Conservation (phyloP, 2,329 filamentous ascomycete species). For the Xylaria sp. region DNA sequence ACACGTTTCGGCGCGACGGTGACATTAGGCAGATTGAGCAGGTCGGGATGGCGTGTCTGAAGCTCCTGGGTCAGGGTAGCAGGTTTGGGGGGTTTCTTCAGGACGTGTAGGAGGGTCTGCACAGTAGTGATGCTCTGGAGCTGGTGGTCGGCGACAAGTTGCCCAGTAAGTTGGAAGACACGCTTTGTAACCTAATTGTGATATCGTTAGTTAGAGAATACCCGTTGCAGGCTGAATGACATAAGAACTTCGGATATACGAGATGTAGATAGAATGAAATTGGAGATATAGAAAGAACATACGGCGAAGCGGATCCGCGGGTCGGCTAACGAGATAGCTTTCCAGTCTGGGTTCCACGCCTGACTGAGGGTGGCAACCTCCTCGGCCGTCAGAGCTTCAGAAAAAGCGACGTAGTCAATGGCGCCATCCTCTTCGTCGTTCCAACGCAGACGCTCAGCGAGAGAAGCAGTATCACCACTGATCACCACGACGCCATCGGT, state of each 20-base stretch:
- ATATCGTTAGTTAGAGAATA: neutral
- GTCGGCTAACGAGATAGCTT: conserved; percentile 66
- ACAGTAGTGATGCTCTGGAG: conserved; percentile 67
- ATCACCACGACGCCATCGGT: conserved; percentile 55
- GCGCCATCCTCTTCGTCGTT: conserved; percentile 37
- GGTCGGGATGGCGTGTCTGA: conserved; percentile 48
- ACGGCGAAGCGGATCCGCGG: conserved; percentile 77
- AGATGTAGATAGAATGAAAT: neutral
- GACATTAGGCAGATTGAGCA: conserved; percentile 72
- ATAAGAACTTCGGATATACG: neutral
- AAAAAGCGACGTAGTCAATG: conserved; percentile 4
- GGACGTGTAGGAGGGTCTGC: conserved; percentile 63
- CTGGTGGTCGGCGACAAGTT: conserved; percentile 75
- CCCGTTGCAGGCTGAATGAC: neutral
- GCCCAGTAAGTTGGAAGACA: conserved; percentile 81
- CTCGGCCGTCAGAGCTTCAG: conserved; percentile 45
- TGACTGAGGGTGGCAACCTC: conserved; percentile 57
- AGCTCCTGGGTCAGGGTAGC: conserved; percentile 73
- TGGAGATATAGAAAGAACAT: conserved; percentile 50
- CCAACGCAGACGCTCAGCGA: conserved; percentile 50
- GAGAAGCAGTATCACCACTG: conserved; percentile 50
- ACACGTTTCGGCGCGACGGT: conserved; percentile 71
- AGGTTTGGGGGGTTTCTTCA: conserved; percentile 65
- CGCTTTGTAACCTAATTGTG: conserved; percentile 77
- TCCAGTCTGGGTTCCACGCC: conserved; percentile 67